phyloP scores from a whole-genome alignment of 2,329 filamentous ascomycete species.

The Basipetospora chlamydospora region DNA sequence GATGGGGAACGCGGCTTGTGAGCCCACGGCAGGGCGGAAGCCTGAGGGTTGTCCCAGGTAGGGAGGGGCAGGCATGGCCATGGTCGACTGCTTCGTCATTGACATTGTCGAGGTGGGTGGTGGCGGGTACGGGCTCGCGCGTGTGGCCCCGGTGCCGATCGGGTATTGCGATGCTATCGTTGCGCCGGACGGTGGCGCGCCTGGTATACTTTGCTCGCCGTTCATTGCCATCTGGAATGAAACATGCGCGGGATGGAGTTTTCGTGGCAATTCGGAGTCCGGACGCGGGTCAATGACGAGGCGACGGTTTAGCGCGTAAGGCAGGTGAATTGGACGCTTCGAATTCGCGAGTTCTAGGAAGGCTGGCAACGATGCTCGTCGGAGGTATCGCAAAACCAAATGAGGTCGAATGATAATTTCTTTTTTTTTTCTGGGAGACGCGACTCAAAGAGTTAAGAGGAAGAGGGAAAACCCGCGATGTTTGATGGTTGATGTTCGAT shows the following conservation, averaged over 20 bases:
- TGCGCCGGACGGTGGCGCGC: constrained; percentile 13
- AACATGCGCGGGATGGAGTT: constrained; percentile 14
- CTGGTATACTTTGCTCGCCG: constrained; percentile 10
- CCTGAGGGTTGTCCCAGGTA: not conserved
- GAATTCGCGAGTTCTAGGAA: too few relatives aligned
- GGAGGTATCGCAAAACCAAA: not conserved
- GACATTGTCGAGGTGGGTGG: not conserved
- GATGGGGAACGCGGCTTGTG: constrained; percentile 3
- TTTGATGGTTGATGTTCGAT: too few relatives aligned
- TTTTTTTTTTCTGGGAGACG: not conserved
- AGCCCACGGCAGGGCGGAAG: constrained; percentile 1
- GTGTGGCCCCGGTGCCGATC: not conserved
- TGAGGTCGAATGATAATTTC: not conserved
- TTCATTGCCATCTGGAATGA: constrained; percentile 16
- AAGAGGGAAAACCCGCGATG: too few relatives aligned
- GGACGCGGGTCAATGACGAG: too few relatives aligned
- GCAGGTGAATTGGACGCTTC: too few relatives aligned
- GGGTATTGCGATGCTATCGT: constrained; percentile 11
- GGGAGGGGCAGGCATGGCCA: constrained; percentile 2
- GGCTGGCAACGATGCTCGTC: too few relatives aligned
- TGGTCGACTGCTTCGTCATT: too few relatives aligned
- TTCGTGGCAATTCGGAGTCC: too few relatives aligned
- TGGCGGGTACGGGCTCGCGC: constrained; percentile 1
- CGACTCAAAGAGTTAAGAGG: too few relatives aligned
- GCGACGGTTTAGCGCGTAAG: constrained; percentile 3